Conservation (phyloP, 1,139 yeast genomes). For the Pichiaceae sp. region DNA sequence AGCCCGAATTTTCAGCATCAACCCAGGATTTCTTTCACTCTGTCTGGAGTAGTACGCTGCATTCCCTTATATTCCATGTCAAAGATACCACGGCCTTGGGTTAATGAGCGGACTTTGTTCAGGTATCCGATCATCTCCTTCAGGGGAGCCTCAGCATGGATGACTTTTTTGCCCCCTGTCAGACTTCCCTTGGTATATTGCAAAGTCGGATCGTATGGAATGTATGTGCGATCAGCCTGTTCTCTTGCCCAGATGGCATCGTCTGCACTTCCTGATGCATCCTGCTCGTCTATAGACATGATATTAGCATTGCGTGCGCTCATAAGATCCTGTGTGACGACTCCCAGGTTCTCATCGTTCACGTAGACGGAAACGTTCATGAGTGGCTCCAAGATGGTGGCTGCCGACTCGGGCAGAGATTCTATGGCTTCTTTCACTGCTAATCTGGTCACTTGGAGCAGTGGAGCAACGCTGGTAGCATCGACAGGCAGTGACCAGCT, state of each 20-base stretch:
- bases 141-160: conserved; percentile 75
- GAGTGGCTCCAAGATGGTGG: conserved; percentile 71
- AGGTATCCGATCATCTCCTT: conserved; percentile 88
- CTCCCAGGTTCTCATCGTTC: conserved; percentile 68
- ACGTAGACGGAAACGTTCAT: conserved; percentile 73
- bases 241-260: conserved; percentile 35
- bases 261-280: conserved; percentile 21
- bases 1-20: no score
- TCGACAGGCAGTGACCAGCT: conserved; percentile 49
- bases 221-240: conserved; percentile 42
- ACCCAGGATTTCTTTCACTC: conserved; percentile 33
- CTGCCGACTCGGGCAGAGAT: conserved; percentile 24
- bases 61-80: conserved; percentile 73
- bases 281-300: conserved; percentile 45
- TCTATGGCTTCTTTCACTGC: conserved; percentile 32
- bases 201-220: conserved; percentile 51
- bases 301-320: conserved; percentile 68
- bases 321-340: conserved; percentile 72
- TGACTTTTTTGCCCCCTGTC: conserved; percentile 36
- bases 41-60: conserved; percentile 46
- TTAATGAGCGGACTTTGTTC: conserved; percentile 66
- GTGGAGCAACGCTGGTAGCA: conserved; percentile 27
- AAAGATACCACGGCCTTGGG: conserved; percentile 85
- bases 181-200: conserved; percentile 16
- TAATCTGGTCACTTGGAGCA: conserved; percentile 37